These are phyloP conservation scores for Rhodotorula diobovata DNA, from an alignment of 768 basidiomycete species.

Conservation along the genomic window DNA sequence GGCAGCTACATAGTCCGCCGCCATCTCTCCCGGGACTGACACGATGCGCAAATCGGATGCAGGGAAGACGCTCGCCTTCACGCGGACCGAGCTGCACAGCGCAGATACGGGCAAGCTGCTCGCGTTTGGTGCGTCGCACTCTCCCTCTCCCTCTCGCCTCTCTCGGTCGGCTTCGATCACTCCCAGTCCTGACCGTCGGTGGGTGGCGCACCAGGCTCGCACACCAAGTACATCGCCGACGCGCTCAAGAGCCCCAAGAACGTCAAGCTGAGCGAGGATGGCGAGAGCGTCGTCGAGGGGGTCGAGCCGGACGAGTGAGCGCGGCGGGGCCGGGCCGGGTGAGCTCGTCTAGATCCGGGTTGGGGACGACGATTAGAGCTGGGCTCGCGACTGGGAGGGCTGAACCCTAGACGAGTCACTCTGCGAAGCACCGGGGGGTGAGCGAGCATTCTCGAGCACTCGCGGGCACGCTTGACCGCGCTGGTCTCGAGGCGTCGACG, in stretches of 20 bases:
- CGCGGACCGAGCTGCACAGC: slow-evolving; percentile 30
- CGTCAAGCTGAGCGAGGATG: slow-evolving; percentile 37
- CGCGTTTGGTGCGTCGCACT: slow-evolving; percentile 23
- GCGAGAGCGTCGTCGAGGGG: slow-evolving; percentile 34
- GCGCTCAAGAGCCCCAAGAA: slow-evolving; percentile 31
- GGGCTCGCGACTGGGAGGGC: no score
- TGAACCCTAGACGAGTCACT: no score
- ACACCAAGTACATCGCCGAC: slow-evolving; percentile 41
- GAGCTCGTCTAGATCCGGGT: no score
- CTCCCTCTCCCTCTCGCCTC: neutral
- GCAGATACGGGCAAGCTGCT: slow-evolving; percentile 36
- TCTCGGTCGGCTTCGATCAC: no score
- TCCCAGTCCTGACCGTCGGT: neutral
- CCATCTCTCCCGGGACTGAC: neutral
- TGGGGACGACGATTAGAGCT: no score
- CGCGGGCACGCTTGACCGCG: no score
- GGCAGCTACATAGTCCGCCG: neutral
- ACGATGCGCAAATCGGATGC: no score
- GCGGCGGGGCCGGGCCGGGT: no score
- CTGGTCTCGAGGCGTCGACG: no score
- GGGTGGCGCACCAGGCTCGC: slow-evolving; percentile 22
- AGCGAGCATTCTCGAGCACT: no score
- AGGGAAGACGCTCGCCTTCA: slow-evolving; percentile 42
- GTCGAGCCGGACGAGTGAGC: neutral
- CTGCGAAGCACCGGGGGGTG: no score